A percentile compares a stretch with the other conserved stretches of the same genome.
phyloP scores from a whole-genome alignment of 331 rosid species.

The Spiraea crenata region DNA sequence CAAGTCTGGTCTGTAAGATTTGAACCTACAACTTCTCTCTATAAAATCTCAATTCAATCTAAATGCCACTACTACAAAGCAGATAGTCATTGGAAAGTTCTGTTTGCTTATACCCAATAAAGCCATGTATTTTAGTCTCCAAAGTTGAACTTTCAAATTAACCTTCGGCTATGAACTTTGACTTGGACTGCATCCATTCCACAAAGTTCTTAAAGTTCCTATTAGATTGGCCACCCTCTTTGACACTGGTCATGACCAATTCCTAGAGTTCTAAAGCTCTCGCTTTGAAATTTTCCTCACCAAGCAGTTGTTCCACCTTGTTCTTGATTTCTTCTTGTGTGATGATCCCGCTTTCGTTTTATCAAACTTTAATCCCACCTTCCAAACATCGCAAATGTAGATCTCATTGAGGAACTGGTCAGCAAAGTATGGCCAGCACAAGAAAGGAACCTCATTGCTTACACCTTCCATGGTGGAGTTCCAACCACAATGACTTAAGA shows the following conservation, averaged over 20 bases:
- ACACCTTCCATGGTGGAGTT: slow-evolving; percentile 62
- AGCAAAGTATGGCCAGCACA: slow-evolving; percentile 77
- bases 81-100: too few species aligned
- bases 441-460: slow-evolving; percentile 48
- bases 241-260: slow-evolving; percentile 18
- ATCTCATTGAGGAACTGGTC: slow-evolving; percentile 56
- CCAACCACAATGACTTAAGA: slow-evolving; percentile 80
- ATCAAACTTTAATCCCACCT: slow-evolving; percentile 43
- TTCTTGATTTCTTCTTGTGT: slow-evolving; percentile 37
- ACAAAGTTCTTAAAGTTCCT: slow-evolving; percentile 39
- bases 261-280: slow-evolving; percentile 40
- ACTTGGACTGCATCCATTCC: slow-evolving; percentile 43
- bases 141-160: too few species aligned
- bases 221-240: slow-evolving; percentile 46
- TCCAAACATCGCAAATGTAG: slow-evolving; percentile 67
- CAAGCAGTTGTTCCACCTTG: slow-evolving; percentile 39
- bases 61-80: too few species aligned
- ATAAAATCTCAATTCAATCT: too few species aligned
- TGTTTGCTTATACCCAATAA: too few species aligned
- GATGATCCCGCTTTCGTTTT: slow-evolving; percentile 37
- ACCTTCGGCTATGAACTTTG: neutral
- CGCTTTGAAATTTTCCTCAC: slow-evolving; percentile 36
- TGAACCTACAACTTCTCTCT: too few species aligned
- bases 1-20: too few species aligned
- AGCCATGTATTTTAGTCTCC: too few species aligned